Base-by-base conservation (phyloP, 805 yeast species). In the Lachancea fermentati region DNA sequence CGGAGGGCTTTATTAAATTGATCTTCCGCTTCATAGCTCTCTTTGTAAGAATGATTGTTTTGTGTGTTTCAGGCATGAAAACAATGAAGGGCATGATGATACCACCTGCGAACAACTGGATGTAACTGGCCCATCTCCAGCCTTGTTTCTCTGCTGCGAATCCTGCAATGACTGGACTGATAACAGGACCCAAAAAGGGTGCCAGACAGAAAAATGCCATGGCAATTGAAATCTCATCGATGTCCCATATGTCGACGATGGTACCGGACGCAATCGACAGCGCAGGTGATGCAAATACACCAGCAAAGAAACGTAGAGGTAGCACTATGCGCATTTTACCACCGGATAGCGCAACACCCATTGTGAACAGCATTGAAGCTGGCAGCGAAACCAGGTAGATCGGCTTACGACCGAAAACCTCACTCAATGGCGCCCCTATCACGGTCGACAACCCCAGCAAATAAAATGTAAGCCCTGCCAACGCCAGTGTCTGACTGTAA, bases 201-300 rank as follows among this genome's bases (percentile, higher is more conserved):
- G 88, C 84, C 41, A 83, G 62, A 58, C 89, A 80, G 64, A 82
- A 85, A n/a, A 79, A 62, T 3, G 84, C 75, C 79, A 84, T 75
- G n/a, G 94, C 88, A 3, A 79, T 50, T 12, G 87, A 83, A 55
- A 79, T 63, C 55, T 78, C 77, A 31, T 74, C 72, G 25, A 79
- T 76, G 15, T 69, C 73, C 79, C 89, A 87, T 35, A 86, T 62
- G 63, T 87, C 96, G 40, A 80, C 67, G 46, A 87, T 76, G 4
- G 93, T 79, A 47, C 95, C 96, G 39, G 89, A 87, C 9, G 87
- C 91, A 48, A 85, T 77, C 7, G 95, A 81, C 64, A 87, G 69
- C 2, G 89, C 87, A 2, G 93, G 94, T 1, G 89, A 79, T 1
- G 93, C 86, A 36, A 81, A 72, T 19, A 81, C 69, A 1, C 95